A percentile compares a stretch with the other conserved stretches of the same genome.
Conservation (phyloP, 345 rosid species). For the Erucastrum elatum region DNA sequence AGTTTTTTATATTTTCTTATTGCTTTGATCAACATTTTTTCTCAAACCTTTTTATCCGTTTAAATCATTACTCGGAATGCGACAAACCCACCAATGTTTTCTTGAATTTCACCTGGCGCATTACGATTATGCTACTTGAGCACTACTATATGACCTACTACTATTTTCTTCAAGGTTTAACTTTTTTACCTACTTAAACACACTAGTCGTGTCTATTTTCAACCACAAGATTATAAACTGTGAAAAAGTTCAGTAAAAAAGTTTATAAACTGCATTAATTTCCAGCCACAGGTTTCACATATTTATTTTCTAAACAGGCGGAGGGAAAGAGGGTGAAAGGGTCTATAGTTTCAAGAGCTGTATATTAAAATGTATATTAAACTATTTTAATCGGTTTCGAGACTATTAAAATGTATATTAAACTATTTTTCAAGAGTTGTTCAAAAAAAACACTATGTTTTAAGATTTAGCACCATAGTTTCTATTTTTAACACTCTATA, state of each 20-base stretch:
- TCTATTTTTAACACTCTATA: too few species aligned
- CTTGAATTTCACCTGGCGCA: constrained; percentile 36
- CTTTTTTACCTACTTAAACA: constrained; percentile 5
- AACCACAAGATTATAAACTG: not conserved
- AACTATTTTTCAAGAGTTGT: too few species aligned
- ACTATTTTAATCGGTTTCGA: too few species aligned
- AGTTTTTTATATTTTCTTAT: not conserved
- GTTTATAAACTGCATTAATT: constrained; percentile 9
- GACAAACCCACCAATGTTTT: constrained; percentile 31
- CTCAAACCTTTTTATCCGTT: not conserved
- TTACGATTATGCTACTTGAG: constrained; percentile 20
- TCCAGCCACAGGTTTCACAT: constrained; percentile 22
- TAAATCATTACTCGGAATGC: constrained; percentile 25
- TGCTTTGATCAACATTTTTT: not conserved
- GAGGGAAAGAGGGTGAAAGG: too few species aligned
- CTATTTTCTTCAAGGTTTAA: not conserved
- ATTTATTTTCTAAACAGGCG: not conserved
- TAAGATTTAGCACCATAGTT: too few species aligned
- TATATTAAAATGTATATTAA: too few species aligned
- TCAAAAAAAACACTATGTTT: too few species aligned
- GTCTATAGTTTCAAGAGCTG: too few species aligned
- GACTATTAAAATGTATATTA: too few species aligned
- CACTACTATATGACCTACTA: not conserved
- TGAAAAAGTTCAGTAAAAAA: not conserved
- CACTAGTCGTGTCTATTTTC: not conserved